Evolutionary conservation across 371 early-diverging fungal genomes (phyloP), one percentile per base, ranked within the genome.

Genomic region (Mucor sp.): DNA sequence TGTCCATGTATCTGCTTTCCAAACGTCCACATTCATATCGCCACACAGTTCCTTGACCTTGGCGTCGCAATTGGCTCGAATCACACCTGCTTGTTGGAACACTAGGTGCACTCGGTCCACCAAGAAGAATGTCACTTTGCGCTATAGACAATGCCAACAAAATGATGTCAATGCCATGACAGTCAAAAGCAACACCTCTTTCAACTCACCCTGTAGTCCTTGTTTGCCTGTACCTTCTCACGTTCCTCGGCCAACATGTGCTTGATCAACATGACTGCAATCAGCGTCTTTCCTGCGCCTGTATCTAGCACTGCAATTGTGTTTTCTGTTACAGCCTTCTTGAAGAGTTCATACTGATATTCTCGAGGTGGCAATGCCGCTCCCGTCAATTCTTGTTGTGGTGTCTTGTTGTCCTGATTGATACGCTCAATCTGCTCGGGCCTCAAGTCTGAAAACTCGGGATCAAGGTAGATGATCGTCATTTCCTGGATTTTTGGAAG

Each of bases 281-380:
- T 91, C 11, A 95, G 74, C 7, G 97, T 96, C 71, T 97, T 95
- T 19, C 97, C 97, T 21, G 90, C 88, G 6, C 97, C 97, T 0
- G 97, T 96, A 65, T 94, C 93, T 61, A 97, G 80, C 5, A 95
- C 92, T 0, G 94, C 92, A 62, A 97, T 89, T 21, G 92, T 82
- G 73, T 96, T 97, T 7, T 78, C 75, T 2, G 74, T 58, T 25
- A 76, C 66, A 1, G 97, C 94, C 44, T 78, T 80, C 59, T 83
- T 76, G 56, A 85, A 89, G 12, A 95, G 75, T 44, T 92, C 90
- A 30, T 88, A 62, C 76, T 96, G 97, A 67, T 95, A 95, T 19
- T 78, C 78, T 35, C 92, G 74, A 0, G 94, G 90, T 30, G 69
- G 60, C 17, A 80, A 19, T n/a, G 32, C 15, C 15, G 35, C 23